Conservation (phyloP, 345 rosid species). For the Turnera subulata region DNA sequence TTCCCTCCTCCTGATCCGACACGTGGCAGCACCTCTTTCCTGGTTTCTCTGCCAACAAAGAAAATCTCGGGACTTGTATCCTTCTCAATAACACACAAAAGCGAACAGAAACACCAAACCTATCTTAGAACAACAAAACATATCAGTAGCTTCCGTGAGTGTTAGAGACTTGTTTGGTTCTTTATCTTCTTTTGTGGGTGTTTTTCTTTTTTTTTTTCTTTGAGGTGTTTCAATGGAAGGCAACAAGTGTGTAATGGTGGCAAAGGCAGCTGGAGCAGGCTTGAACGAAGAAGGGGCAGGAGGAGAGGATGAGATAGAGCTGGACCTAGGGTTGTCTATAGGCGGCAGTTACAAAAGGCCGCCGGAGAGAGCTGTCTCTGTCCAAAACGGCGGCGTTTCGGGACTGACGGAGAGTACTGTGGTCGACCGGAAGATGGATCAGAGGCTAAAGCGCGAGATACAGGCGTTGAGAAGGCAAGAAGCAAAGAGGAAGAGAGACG, state of each 20-base stretch:
- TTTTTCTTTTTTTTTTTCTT: background rate
- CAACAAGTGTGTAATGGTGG: constrained; percentile 18
- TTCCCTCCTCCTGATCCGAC: constrained; percentile 21
- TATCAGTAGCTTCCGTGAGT: too few relatives aligned
- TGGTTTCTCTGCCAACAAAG: background rate
- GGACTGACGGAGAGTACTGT: background rate
- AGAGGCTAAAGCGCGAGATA: constrained; percentile 27
- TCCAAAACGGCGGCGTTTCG: constrained; percentile 1
- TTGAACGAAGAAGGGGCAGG: constrained; percentile 10
- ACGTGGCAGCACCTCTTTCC: constrained; percentile 31
- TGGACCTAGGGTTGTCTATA: constrained; percentile 56
- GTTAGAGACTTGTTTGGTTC: too few relatives aligned
- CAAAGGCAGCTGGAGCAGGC: constrained; percentile 4
- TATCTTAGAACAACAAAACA: too few relatives aligned
- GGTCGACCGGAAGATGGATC: constrained; percentile 1
- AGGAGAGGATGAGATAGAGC: constrained; percentile 39
- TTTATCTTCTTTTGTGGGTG: too few relatives aligned
- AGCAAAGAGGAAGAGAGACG: constrained; percentile 44
- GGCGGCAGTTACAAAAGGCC: constrained; percentile 44
- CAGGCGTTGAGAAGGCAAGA: constrained; percentile 39
- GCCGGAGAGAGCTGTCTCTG: background rate
- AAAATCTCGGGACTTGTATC: background rate
- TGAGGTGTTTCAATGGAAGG: constrained; percentile 9
- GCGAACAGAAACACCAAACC: background rate
- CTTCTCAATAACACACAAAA: background rate